These are phyloP conservation scores for Annulohypoxylon maeteangense DNA, from an alignment of 495 filamentous ascomycete species.

Conservation along the genomic window DNA sequence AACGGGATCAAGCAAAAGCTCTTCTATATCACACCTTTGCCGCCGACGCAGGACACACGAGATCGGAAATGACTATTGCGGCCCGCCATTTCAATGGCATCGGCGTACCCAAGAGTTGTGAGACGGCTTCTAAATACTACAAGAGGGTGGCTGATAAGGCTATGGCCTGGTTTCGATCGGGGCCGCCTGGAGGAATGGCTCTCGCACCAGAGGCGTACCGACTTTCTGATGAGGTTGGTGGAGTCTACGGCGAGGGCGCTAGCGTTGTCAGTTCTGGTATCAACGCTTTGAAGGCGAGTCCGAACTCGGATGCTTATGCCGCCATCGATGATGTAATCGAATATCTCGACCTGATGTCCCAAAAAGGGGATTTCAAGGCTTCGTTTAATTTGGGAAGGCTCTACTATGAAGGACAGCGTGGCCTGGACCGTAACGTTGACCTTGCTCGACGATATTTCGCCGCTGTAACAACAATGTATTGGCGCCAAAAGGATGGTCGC, in stretches of 20 bases:
- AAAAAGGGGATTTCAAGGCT: constrained; percentile 92
- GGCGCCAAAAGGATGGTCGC: constrained; percentile 70
- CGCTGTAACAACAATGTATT: constrained; percentile 84
- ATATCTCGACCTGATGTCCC: constrained; percentile 91
- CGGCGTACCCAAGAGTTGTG: constrained; percentile 84
- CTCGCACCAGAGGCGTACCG: constrained; percentile 79
- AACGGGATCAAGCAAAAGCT: constrained; percentile 90
- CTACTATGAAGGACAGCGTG: constrained; percentile 87
- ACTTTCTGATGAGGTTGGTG: constrained; percentile 88
- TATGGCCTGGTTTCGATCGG: constrained; percentile 82
- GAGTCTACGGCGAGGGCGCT: constrained; percentile 94
- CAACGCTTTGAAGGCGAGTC: constrained; percentile 77
- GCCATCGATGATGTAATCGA: constrained; percentile 94
- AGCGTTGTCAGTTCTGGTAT: constrained; percentile 89
- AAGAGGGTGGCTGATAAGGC: constrained; percentile 94
- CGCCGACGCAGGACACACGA: constrained; percentile 82
- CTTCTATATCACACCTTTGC: constrained; percentile 95
- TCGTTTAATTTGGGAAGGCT: constrained; percentile 89
- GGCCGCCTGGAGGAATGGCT: constrained; percentile 88
- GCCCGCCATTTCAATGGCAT: constrained; percentile 89
- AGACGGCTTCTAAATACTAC: constrained; percentile 86
- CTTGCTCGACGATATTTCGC: constrained; percentile 86
- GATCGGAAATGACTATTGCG: constrained; percentile 93
- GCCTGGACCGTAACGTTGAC: constrained; percentile 75
- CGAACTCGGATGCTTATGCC: constrained; percentile 78